Conservation (phyloP, 768 basidiomycete species). For the Tulasnella calospora region DNA sequence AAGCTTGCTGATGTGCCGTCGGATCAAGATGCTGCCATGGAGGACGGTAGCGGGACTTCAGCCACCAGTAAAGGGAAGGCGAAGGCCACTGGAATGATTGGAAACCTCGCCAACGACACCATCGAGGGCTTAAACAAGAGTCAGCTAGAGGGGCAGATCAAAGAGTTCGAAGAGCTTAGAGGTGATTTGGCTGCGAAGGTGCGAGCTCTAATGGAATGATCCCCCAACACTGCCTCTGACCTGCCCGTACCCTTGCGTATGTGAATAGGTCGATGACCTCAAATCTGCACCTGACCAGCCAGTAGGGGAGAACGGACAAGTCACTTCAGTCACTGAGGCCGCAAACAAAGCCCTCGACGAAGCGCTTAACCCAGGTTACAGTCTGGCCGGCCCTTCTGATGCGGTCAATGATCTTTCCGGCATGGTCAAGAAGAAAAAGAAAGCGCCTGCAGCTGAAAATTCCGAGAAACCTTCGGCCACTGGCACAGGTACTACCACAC, state of each 20-base stretch:
- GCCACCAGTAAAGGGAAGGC: conserved; percentile 62
- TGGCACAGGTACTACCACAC: conserved; percentile 27
- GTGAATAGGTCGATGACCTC: conserved; percentile 81
- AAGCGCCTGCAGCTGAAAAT: conserved; percentile 32
- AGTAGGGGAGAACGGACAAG: conserved; percentile 32
- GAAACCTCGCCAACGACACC: conserved; percentile 37
- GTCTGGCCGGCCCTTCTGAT: conserved; percentile 36
- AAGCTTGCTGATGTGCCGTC: conserved; percentile 39
- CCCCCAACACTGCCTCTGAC: background rate
- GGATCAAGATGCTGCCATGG: conserved; percentile 29
- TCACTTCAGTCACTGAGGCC: conserved; percentile 59
- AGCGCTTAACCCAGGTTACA: conserved; percentile 49
- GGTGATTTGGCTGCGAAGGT: conserved; percentile 86
- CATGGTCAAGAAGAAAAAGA: conserved; percentile 87
- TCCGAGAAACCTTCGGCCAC: conserved; percentile 25
- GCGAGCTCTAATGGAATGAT: conserved; percentile 6
- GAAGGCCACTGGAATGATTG: conserved; percentile 32
- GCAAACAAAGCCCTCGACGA: conserved; percentile 66
- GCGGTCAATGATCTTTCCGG: conserved; percentile 76
- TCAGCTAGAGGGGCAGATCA: conserved; percentile 74
- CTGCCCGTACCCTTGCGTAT: background rate
- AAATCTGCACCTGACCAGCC: conserved; percentile 68
- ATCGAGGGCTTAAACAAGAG: conserved; percentile 62
- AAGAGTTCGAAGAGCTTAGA: conserved; percentile 68
- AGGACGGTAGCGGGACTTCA: conserved; percentile 29